Conservation (phyloP, 768 basidiomycete species). For the Rhodotorula toruloides region DNA sequence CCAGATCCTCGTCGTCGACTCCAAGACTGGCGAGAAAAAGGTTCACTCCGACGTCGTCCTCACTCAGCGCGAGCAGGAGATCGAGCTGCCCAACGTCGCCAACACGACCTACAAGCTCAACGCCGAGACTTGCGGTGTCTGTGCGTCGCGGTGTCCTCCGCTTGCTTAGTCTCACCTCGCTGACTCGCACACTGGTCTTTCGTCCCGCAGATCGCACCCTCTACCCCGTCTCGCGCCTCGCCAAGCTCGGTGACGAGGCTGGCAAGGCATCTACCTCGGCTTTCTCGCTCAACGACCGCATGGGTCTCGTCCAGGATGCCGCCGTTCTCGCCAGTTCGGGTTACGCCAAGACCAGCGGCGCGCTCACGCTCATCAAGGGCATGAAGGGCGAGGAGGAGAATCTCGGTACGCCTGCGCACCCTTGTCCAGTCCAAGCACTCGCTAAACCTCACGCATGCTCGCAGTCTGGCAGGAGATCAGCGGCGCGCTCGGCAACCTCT, state of each 20-base stretch:
- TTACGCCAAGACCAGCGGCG: slow-evolving; percentile 66
- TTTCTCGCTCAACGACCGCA: slow-evolving; percentile 73
- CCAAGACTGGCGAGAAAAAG: slow-evolving; percentile 55
- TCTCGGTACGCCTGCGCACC: neutral
- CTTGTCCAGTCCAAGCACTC: neutral
- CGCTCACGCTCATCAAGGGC: slow-evolving; percentile 65
- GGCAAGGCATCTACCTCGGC: slow-evolving; percentile 56
- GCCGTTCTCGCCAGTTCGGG: slow-evolving; percentile 77
- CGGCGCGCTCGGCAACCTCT: slow-evolving; percentile 55
- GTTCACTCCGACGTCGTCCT: slow-evolving; percentile 65
- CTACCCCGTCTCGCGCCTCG: slow-evolving; percentile 73
- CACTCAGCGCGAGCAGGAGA: slow-evolving; percentile 60
- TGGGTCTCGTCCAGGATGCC: slow-evolving; percentile 80
- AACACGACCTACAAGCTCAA: slow-evolving; percentile 79
- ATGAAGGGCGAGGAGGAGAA: slow-evolving; percentile 58
- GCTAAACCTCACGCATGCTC: neutral
- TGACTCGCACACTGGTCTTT: neutral
- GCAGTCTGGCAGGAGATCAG: slow-evolving; percentile 69
- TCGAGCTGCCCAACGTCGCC: slow-evolving; percentile 63
- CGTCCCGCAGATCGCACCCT: slow-evolving; percentile 57
- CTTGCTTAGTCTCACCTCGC: neutral
- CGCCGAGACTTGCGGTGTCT: slow-evolving; percentile 76
- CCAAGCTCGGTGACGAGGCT: slow-evolving; percentile 72
- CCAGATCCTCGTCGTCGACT: slow-evolving; percentile 59
- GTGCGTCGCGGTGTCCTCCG: slow-evolving; percentile 52